Evolutionary conservation across 2,329 filamentous ascomycete species (phyloP), one percentile per base, ranked within the genome.

Genomic region (Myriosclerotinia scirpicola): DNA sequence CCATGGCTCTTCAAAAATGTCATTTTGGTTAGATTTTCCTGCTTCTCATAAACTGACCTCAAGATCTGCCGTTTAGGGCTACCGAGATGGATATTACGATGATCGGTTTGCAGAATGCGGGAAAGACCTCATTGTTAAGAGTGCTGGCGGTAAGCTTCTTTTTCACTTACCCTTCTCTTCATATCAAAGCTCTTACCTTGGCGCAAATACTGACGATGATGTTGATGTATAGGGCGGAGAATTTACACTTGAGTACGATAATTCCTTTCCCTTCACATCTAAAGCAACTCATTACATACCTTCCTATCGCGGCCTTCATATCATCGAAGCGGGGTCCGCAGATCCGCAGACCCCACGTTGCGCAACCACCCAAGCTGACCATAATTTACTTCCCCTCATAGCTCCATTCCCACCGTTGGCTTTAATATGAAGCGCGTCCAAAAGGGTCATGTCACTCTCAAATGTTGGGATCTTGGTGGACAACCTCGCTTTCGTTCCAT

Each of bases 71-170:
- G 36, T 61, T 58, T 74, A 97, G 94, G 95, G 93, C 94, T 73
- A 96, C 93, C 72, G 95, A 99, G 83, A 97, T 99, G 93, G 95
- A 99, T 81, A 94, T 99, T 78, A 98, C 95, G 73, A 96, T 99
- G 90, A 94, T 99, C 78, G 95, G 95, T 34, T 82, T 99, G 77
- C 95, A 99, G 78, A 98, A 98, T 81, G 95, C 95, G 68, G 95
- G 95, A 76, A 99, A 99, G 82, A 98, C 95, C 50, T 98, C 94
- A 69, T 80, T 99, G 76, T 83, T 99, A 78, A 87, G 93, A 74
- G 94, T 98, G 75, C 85, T 99, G 75, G 93, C 94, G 83, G 95
- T 99, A 88, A 86, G 94, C 80, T 68, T 40, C 52, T 59, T n/a
- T 40, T 64, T 66, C 54, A 46, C 52, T 70, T 67, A 66, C 68